These are phyloP conservation scores for Thelephora ganbajun DNA, from an alignment of 768 basidiomycete genomes.

Conservation along the genomic window DNA sequence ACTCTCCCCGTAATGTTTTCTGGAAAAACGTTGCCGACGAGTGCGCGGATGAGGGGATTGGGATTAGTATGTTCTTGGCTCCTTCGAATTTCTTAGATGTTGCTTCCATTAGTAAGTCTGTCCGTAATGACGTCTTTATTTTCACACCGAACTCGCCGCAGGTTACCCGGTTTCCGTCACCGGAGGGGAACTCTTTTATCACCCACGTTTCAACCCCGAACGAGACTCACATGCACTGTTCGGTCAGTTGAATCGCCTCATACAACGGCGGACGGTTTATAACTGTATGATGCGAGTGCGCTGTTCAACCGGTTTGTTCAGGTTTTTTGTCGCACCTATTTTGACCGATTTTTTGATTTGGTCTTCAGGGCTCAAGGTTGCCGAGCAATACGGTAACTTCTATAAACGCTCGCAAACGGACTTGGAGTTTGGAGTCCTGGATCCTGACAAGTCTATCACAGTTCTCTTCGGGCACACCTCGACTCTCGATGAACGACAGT, in stretches of 20 bases:
- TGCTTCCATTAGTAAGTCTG: constrained; percentile 59
- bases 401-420: constrained; percentile 54
- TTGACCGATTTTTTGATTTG: constrained; percentile 2
- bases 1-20: constrained; percentile 55
- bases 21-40: constrained; percentile 84
- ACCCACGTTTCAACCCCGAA: constrained; percentile 70
- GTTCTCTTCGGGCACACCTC: constrained; percentile 63
- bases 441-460: constrained; percentile 70
- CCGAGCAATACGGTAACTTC: constrained; percentile 63
- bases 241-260: constrained; percentile 64
- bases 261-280: constrained; percentile 61
- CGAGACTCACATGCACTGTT: constrained; percentile 52
- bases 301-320: constrained; percentile 59
- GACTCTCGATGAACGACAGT: constrained; percentile 51
- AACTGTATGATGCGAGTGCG: constrained; percentile 73
- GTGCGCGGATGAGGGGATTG: constrained; percentile 80
- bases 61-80: constrained; percentile 80
- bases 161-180: constrained; percentile 57
- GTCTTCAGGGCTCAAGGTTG: constrained; percentile 43
- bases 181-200: constrained; percentile 86
- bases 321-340: constrained; percentile 2
- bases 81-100: constrained; percentile 73
- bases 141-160: constrained; percentile 13
- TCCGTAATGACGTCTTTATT: constrained; percentile 1
- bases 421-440: constrained; percentile 64